Percentiles rank a stretch among this genome's conserved stretches.
phyloP scores from a whole-genome alignment of 2,329 filamentous ascomycete genomes.

The Nemania sp. region DNA sequence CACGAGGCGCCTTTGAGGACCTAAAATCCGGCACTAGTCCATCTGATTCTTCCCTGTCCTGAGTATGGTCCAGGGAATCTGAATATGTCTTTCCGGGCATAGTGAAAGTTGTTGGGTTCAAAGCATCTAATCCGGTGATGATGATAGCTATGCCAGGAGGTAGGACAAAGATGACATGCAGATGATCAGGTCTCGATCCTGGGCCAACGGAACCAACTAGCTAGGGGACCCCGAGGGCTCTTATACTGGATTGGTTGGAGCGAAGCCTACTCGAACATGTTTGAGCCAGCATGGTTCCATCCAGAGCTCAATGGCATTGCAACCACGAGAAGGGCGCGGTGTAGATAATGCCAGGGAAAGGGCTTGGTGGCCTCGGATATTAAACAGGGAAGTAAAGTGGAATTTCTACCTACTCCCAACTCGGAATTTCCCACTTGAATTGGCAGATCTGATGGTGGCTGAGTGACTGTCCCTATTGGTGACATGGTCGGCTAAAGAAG shows the following conservation, averaged over 20 bases:
- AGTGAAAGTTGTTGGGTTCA: background rate
- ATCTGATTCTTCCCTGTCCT: background rate
- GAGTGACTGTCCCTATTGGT: slow-evolving; percentile 7
- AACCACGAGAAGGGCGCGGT: background rate
- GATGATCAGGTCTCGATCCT: background rate
- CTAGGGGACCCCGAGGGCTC: background rate
- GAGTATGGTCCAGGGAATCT: background rate
- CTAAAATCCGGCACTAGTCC: background rate
- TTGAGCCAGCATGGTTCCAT: background rate
- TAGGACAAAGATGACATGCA: background rate
- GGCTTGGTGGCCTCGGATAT: slow-evolving; percentile 4
- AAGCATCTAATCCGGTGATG: background rate
- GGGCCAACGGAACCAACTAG: background rate
- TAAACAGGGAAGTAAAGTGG: slow-evolving; percentile 18
- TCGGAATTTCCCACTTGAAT: slow-evolving; percentile 16
- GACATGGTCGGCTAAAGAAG: slow-evolving; percentile 2
- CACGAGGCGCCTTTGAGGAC: background rate
- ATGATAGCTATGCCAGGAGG: background rate
- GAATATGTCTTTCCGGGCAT: background rate
- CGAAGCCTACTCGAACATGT: background rate
- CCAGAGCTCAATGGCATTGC: background rate
- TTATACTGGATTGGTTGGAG: slow-evolving; percentile 8
- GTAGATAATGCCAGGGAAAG: background rate
- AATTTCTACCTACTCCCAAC: slow-evolving; percentile 12
- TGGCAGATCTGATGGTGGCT: slow-evolving; percentile 17